These are phyloP conservation scores for Trichoderma sp. DNA, from an alignment of 2,329 filamentous ascomycete genomes.

Conservation along the genomic window DNA sequence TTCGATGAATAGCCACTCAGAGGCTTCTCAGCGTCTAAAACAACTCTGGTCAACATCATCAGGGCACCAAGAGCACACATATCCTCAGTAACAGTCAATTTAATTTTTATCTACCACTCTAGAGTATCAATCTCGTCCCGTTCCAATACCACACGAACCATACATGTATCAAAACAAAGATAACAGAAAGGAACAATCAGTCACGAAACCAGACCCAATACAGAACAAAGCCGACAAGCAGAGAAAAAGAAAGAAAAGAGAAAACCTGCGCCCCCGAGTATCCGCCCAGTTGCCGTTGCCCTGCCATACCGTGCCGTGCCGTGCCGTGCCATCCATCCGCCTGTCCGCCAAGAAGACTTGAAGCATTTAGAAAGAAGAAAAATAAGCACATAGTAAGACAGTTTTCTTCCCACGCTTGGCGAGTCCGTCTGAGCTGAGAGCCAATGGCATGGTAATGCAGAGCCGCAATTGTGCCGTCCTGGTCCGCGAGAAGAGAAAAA, in stretches of 20 bases:
- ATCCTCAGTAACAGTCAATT: conserved; percentile 4
- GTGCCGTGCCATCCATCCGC: conserved; percentile 8
- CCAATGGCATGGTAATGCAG: conserved; percentile 3
- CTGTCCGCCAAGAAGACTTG: conserved; percentile 22
- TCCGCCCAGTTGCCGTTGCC: conserved; percentile 4
- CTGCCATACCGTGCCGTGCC: conserved; percentile 3
- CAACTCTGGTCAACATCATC: neutral
- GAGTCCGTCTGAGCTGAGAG: neutral
- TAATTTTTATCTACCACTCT: conserved; percentile 38
- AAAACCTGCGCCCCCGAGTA: conserved; percentile 12
- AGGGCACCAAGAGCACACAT: neutral
- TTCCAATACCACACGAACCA: conserved; percentile 28
- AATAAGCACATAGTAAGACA: conserved; percentile 19
- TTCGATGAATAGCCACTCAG: too few relatives aligned
- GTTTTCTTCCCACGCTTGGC: neutral
- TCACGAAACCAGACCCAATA: neutral
- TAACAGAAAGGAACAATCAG: neutral
- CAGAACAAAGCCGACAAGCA: neutral
- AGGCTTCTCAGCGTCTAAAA: neutral
- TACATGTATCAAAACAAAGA: neutral
- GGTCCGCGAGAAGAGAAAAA: conserved; percentile 7
- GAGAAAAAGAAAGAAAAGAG: neutral
- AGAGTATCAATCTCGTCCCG: conserved; percentile 27
- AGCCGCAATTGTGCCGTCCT: conserved; percentile 1
- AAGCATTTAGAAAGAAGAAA: conserved; percentile 26